Conservation (phyloP, 495 filamentous ascomycete species). For the Penicillium goetzii region DNA sequence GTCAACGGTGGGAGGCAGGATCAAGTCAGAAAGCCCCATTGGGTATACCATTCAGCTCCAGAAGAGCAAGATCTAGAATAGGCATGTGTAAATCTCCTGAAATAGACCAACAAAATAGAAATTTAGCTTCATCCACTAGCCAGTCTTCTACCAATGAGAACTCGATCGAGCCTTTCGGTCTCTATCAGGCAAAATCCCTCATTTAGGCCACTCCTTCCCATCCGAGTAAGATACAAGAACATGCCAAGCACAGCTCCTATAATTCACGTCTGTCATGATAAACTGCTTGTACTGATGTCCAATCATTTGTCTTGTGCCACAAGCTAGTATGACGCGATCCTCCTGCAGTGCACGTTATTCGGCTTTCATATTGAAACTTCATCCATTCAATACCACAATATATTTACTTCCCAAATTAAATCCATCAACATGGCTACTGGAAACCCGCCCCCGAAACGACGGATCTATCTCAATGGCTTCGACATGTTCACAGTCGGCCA, state of each 20-base stretch:
- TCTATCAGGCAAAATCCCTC: not conserved
- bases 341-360: not conserved
- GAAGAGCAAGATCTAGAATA: slow-evolving; percentile 18
- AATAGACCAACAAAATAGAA: not conserved
- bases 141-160: not conserved
- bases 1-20: not conserved
- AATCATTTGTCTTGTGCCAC: not conserved
- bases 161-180: not conserved
- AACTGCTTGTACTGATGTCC: not conserved
- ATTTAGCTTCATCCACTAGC: not conserved
- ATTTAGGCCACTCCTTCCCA: not conserved
- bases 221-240: not conserved
- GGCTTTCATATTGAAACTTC: not conserved
- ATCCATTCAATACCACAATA: not conserved
- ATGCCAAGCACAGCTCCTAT: not conserved
- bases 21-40: not conserved
- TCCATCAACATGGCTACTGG: not conserved
- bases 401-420: not conserved
- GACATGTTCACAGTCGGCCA: slow-evolving; percentile 30
- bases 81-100: not conserved
- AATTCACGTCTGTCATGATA: not conserved
- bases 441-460: not conserved
- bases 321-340: not conserved
- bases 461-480: slow-evolving; percentile 31
- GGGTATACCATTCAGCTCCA: not conserved